Evolutionary conservation across 176 grass and related monocot species (phyloP), one percentile per base, ranked within the genome.

Genomic region (Musa troglodytarum): DNA sequence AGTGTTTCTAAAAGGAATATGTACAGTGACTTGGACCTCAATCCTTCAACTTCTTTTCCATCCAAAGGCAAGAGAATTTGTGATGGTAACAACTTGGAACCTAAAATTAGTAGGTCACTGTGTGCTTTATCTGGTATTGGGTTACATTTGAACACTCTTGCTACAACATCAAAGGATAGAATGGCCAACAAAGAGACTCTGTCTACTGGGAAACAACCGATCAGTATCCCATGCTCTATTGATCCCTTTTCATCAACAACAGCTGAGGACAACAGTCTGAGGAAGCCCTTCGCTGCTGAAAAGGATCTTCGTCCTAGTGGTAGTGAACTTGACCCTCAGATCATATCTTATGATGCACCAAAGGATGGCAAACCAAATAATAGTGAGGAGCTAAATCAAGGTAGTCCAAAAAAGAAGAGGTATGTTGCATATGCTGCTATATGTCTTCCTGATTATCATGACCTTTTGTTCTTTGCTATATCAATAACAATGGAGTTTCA

Each of bases 361-460:
- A 68, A 83, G 23, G 84, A 77, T 61, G 73, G 51, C 53, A 82
- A 83, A 74, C 82, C 81, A 81, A 78, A 62, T 81, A 85, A 80
- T 86, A 81, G 83, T 65, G 77, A 81, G n/a, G 81, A 77, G 75
- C 69, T 86, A 75, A 80, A 78, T 81, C 85, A 83, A 79, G 86
- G 76, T 49, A 99, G 91, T 74, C 95, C 95, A 22, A 92, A 87
- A 76, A 99, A 92, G 86, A 99, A 87, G 76, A 91, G 95, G 95
- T 94, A 76, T 70, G 43, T 82, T 11, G 29, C 76, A 49, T 66
- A 50, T 53, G 4, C 24, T 20, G 52, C 63, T 74, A 23, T 50
- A 43, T 43, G 34, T 43, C 34, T 43, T 43, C 34, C 3, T 6
- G 34, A 21, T 20, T 56, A 25, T 17, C 16, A 28, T 28, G 8